A percentile compares a stretch with the other conserved stretches of the same genome.
Conservation (phyloP, 2,329 filamentous ascomycete species). For the Fusarium verticillioides region DNA sequence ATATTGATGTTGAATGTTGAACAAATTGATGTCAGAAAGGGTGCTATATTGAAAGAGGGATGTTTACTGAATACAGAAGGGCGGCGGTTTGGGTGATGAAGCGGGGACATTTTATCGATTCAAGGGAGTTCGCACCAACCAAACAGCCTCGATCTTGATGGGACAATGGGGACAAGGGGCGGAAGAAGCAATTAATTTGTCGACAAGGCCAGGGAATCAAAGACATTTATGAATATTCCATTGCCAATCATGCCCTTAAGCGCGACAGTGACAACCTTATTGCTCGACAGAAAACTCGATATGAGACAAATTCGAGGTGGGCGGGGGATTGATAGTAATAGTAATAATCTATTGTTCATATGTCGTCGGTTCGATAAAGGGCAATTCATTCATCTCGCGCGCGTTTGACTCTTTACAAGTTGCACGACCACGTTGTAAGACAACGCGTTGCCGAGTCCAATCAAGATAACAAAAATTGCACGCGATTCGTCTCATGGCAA, state of each 20-base stretch:
- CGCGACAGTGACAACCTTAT: neutral
- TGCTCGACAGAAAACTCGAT: neutral
- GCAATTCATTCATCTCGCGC: conserved; percentile 6
- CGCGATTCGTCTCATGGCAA: conserved; percentile 16
- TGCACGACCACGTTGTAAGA: conserved; percentile 4
- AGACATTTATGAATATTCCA: conserved; percentile 21
- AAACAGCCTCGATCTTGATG: neutral
- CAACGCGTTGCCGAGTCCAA: neutral
- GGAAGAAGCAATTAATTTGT: conserved; percentile 23
- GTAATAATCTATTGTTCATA: conserved; percentile 4
- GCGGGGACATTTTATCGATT: conserved; percentile 19
- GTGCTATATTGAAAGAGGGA: conserved; percentile 25
- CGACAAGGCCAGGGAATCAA: conserved; percentile 6
- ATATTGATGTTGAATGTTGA: conserved; percentile 31
- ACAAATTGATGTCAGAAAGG: conserved; percentile 7
- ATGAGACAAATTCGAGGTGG: conserved; percentile 2
- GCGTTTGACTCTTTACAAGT: conserved; percentile 2
- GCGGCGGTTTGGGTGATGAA: conserved; percentile 13
- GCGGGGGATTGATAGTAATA: neutral
- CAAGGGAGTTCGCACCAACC: conserved; percentile 31
- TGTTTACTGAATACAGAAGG: conserved; percentile 12
- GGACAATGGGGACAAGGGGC: conserved; percentile 30
- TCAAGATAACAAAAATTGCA: conserved; percentile 18
- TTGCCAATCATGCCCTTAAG: neutral
- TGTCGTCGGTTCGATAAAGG: conserved; percentile 10